Evolutionary conservation across 441 rosid genomes (phyloP).

Genomic region (Manihot esculenta): DNA sequence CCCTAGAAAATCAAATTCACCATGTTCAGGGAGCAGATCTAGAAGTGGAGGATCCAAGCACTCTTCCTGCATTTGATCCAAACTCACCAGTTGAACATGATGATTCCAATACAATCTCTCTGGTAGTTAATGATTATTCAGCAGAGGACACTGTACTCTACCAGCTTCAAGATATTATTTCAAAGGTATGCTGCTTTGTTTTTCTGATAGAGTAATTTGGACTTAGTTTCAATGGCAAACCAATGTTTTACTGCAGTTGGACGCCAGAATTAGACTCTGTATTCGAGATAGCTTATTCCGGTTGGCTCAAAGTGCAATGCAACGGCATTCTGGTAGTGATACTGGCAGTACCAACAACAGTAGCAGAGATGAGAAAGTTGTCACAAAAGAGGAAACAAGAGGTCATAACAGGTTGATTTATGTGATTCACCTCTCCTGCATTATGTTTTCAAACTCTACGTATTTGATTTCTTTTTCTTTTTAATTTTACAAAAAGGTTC

Average conservation of each 20-base stretch:
- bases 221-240: conserved; percentile 23
- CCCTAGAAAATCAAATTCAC: conserved; percentile 50
- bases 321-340: conserved; percentile 63
- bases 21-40: conserved; percentile 44
- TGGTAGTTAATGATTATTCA: conserved; percentile 46
- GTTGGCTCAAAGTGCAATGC: conserved; percentile 81
- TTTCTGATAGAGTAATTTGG: conserved; percentile 30
- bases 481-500: neutral
- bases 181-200: conserved; percentile 58
- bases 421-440: conserved; percentile 15
- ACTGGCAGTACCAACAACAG: conserved; percentile 50
- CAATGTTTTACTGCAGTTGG: conserved; percentile 60
- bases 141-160: conserved; percentile 54
- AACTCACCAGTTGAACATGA: conserved; percentile 57
- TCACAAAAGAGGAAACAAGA: conserved; percentile 40
- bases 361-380: conserved; percentile 53
- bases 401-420: conserved; percentile 49
- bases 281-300: conserved; percentile 97
- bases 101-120: conserved; percentile 47
- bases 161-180: conserved; percentile 74
- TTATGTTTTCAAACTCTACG: neutral
- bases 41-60: conserved; percentile 42
- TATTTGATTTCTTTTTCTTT: neutral
- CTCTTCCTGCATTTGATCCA: conserved; percentile 55
- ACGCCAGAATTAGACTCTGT: conserved; percentile 65